Evolutionary conservation across 352 stramenopile genomes (phyloP), one percentile per base, ranked within the genome.

Genomic region (Phytopythium montanum): DNA sequence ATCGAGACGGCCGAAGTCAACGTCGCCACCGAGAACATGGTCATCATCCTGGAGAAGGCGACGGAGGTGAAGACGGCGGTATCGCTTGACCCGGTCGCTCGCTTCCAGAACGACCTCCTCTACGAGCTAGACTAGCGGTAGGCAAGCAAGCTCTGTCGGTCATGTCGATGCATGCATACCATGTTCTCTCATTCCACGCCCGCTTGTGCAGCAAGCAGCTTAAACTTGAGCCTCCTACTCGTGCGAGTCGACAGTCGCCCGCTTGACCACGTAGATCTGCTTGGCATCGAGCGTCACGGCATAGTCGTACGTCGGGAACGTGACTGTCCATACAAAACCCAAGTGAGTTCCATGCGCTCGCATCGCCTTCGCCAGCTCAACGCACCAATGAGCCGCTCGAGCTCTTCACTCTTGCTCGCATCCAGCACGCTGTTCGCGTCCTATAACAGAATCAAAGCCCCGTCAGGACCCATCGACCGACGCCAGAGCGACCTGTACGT

Each of bases 221-320:
- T n/a, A n/a, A n/a, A 23, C 2, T n/a, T 19, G 8, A 10, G 4
- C 7, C 12, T 21, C 49, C 19, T 45, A 57, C 61, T 59, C 55
- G 60, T 76, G 70, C 56, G 71, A 55, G 52, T 67, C 52, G 6
- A 60, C 55, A 51, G 54, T 81, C 45, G 61, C 75, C 57, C 79
- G 72, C 75, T 94, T 91, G 29, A 92, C 80, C 51, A 94, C 66
- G 66, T 89, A 92, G 50, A 92, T 73, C 57, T 90, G 76, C 34
- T 76, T 53, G 29, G 56, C 70, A 63, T 84, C 79, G 39, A 88
- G 68, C 49, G 80, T 89, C 54, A 94, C 81, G 2, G 79, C 75
- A 45, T 79, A 92, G 50, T 90, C 71, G 56, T 78, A 92, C 3
- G 61, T 76, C 0, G 84, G 74, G 46, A 88, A 92, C 7, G 75